Percentiles rank a stretch among this genome's conserved stretches.
phyloP scores from a whole-genome alignment of 352 stramenopile genomes.

The Aphanomyces stellatus region DNA sequence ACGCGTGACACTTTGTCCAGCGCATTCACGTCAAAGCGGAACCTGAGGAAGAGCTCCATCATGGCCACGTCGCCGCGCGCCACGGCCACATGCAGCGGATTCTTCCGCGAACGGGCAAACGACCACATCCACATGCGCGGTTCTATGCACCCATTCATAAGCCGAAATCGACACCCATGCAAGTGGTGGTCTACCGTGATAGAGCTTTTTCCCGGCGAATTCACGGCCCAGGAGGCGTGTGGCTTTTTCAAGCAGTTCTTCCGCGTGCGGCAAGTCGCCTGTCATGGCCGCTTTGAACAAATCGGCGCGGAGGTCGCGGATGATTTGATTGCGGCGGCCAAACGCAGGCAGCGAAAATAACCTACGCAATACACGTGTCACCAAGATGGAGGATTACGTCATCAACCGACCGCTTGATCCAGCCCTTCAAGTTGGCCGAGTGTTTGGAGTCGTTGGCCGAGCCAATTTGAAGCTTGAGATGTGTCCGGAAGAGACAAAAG shows the following conservation, averaged over 20 bases:
- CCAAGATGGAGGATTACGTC: neutral
- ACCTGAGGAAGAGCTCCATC: constrained; percentile 44
- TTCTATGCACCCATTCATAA: constrained; percentile 32
- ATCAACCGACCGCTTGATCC: constrained; percentile 25
- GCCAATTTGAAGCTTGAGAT: constrained; percentile 66
- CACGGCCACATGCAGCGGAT: constrained; percentile 64
- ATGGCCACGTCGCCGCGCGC: constrained; percentile 44
- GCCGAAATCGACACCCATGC: constrained; percentile 30
- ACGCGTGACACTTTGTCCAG: constrained; percentile 70
- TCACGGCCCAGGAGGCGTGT: constrained; percentile 16
- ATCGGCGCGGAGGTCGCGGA: constrained; percentile 47
- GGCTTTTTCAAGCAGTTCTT: constrained; percentile 33
- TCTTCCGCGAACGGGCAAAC: constrained; percentile 61
- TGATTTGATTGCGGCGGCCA: constrained; percentile 25
- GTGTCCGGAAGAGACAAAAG: constrained; percentile 63
- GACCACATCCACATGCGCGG: constrained; percentile 54
- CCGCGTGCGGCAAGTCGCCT: constrained; percentile 34
- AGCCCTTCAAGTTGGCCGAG: constrained; percentile 45
- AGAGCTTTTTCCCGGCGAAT: constrained; percentile 13
- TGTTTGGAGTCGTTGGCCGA: constrained; percentile 53
- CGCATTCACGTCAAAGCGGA: constrained; percentile 53
- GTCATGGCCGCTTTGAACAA: constrained; percentile 51
- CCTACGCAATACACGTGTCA: constrained; percentile 5
- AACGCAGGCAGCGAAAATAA: constrained; percentile 29
- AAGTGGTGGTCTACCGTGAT: constrained; percentile 10